phyloP scores from a whole-genome alignment of 2,329 filamentous ascomycete species.

The Exophiala phaeomuriformis region DNA sequence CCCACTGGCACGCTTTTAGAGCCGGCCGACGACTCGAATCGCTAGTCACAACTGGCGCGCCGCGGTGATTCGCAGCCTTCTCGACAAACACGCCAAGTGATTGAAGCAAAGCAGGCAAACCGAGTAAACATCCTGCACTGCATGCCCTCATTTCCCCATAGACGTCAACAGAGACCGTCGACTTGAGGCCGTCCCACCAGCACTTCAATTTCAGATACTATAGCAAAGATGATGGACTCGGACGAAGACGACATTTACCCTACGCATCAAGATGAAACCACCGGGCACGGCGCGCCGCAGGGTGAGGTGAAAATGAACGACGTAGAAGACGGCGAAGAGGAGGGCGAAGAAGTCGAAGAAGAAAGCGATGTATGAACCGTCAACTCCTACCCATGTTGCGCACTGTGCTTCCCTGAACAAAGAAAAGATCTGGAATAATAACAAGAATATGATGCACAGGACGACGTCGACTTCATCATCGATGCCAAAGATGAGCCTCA shows the following conservation, averaged over 20 bases:
- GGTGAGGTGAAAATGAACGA: constrained; percentile 28
- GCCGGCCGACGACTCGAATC: no score
- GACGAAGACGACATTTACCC: constrained; percentile 26
- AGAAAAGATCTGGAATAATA: neutral
- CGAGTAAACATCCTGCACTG: constrained; percentile 8
- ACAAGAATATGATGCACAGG: constrained; percentile 28
- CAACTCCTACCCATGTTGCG: no score
- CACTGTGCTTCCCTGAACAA: constrained; percentile 19
- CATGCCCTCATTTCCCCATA: neutral
- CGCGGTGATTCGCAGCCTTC: constrained; percentile 1
- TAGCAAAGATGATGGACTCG: constrained; percentile 21
- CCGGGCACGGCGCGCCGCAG: constrained; percentile 7
- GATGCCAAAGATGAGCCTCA: constrained; percentile 40
- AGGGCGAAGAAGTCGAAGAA: constrained; percentile 29
- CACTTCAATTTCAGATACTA: no score
- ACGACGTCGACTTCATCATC: constrained; percentile 46
- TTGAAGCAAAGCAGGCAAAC: constrained; percentile 8
- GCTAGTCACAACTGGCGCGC: no score
- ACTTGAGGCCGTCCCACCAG: no score
- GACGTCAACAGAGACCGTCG: neutral
- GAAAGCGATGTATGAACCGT: constrained; percentile 31
- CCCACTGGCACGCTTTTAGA: no score
- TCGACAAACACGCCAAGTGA: constrained; percentile 4
- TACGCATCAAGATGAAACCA: constrained; percentile 12
- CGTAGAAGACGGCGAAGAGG: constrained; percentile 27